These are phyloP conservation scores for Sergeia podlipaevii DNA, from an alignment of 208 protist species.

Conservation along the genomic window DNA sequence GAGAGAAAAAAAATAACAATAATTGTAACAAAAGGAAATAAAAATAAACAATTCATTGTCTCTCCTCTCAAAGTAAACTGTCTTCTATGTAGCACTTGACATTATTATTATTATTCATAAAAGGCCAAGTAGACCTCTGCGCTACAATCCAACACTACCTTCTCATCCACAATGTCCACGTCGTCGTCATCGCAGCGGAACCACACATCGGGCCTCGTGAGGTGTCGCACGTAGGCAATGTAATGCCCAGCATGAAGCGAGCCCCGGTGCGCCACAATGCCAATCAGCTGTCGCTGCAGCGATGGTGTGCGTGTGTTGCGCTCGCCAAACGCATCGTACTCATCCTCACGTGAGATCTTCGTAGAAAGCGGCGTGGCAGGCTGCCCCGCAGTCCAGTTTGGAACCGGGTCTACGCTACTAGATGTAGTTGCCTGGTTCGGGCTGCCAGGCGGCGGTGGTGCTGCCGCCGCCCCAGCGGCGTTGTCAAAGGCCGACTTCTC, in stretches of 20 bases:
- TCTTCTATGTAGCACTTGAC: neutral
- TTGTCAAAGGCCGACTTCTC: neutral
- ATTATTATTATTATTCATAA: constrained; percentile 62
- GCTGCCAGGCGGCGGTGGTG: neutral
- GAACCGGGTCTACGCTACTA: neutral
- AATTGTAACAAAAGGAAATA: constrained; percentile 4
- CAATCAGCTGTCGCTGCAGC: constrained; percentile 55
- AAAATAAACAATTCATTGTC: constrained; percentile 4
- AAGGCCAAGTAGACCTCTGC: constrained; percentile 80
- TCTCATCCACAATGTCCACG: constrained; percentile 66
- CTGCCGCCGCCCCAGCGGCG: neutral
- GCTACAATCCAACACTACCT: constrained; percentile 37
- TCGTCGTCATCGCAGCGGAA: constrained; percentile 88
- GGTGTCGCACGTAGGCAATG: constrained; percentile 76
- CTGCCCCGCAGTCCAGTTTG: neutral
- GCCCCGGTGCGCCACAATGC: constrained; percentile 81
- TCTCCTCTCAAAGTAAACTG: neutral
- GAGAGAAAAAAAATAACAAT: neutral
- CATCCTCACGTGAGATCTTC: constrained; percentile 12
- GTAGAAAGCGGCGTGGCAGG: constrained; percentile 2
- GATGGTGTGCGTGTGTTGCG: constrained; percentile 15
- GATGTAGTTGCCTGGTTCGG: neutral
- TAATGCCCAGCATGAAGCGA: constrained; percentile 86
- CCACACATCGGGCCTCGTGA: constrained; percentile 49
- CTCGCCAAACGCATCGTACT: constrained; percentile 34